Evolutionary conservation across 441 rosid species (phyloP).

Genomic region (Brassica hybrid): DNA sequence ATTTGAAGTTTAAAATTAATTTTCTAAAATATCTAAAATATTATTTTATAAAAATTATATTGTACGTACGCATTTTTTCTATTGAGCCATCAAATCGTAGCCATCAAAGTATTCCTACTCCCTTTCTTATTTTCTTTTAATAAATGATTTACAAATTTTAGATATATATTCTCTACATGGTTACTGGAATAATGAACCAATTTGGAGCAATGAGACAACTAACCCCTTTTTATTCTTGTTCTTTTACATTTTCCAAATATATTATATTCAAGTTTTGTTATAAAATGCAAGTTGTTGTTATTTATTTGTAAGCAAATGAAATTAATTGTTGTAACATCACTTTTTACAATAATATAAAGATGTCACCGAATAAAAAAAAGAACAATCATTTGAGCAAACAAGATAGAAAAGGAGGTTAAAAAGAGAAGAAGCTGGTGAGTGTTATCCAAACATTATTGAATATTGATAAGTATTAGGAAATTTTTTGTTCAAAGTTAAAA

Average conservation of each 20-base stretch:
- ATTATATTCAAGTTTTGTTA: not conserved
- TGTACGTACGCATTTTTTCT: not conserved
- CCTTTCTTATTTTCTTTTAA: not conserved
- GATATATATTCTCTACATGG: not conserved
- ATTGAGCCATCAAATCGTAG: not conserved
- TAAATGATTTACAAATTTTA: not conserved
- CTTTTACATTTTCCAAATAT: not conserved
- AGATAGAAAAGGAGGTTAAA: not conserved
- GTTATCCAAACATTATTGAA: not conserved
- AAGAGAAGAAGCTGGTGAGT: not conserved
- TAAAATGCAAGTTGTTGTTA: not conserved
- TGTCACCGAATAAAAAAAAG: not conserved
- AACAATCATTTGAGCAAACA: slow-evolving; percentile 1
- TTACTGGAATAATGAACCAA: not conserved
- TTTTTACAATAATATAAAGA: not conserved
- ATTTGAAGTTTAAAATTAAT: not conserved
- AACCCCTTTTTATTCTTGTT: not conserved
- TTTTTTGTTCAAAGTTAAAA: not conserved
- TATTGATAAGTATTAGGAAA: not conserved
- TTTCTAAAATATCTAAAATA: not conserved
- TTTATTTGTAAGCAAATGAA: not conserved
- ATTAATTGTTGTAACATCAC: not conserved
- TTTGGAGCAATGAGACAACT: not conserved
- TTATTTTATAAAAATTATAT: not conserved
- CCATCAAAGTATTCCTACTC: not conserved